phyloP scores from a whole-genome alignment of 2,329 filamentous ascomycete genomes.

The Cordyceps cicadae region DNA sequence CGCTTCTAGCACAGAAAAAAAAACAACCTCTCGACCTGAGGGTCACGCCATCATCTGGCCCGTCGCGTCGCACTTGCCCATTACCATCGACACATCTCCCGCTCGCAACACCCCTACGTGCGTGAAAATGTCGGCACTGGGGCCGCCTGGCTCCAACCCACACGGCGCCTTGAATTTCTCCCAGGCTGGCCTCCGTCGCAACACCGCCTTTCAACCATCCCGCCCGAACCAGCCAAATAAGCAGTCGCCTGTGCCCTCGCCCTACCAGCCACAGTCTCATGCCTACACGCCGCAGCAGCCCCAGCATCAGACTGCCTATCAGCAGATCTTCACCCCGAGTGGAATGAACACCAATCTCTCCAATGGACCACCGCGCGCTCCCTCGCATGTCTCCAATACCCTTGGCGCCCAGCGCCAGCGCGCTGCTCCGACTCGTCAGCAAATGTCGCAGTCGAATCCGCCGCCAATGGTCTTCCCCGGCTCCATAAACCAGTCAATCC shows the following conservation, averaged over 20 bases:
- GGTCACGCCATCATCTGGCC: background rate
- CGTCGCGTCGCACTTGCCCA: constrained; percentile 3
- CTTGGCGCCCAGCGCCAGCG: constrained; percentile 36
- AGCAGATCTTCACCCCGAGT: constrained; percentile 44
- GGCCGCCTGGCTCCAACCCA: constrained; percentile 41
- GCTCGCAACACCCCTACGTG: background rate
- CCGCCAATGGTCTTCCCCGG: constrained; percentile 30
- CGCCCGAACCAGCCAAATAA: constrained; percentile 46
- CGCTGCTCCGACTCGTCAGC: constrained; percentile 35
- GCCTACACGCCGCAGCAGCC: constrained; percentile 46
- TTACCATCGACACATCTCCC: background rate
- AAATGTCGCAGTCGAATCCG: constrained; percentile 32
- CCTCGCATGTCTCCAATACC: constrained; percentile 40
- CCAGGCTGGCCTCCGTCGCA: constrained; percentile 41
- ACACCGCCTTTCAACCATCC: constrained; percentile 34
- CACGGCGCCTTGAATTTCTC: constrained; percentile 47
- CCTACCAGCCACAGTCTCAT: constrained; percentile 46
- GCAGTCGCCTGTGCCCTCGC: constrained; percentile 45
- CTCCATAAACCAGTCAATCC: constrained; percentile 33
- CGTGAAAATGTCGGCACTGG: constrained; percentile 38
- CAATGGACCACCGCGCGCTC: constrained; percentile 38
- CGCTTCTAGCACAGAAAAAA: background rate
- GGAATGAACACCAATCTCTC: constrained; percentile 39
- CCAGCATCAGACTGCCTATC: constrained; percentile 38
- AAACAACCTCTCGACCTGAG: background rate